These are phyloP conservation scores for Hyphopichia buzzinii DNA, from an alignment of 1,139 yeast species.

Conservation along the genomic window DNA sequence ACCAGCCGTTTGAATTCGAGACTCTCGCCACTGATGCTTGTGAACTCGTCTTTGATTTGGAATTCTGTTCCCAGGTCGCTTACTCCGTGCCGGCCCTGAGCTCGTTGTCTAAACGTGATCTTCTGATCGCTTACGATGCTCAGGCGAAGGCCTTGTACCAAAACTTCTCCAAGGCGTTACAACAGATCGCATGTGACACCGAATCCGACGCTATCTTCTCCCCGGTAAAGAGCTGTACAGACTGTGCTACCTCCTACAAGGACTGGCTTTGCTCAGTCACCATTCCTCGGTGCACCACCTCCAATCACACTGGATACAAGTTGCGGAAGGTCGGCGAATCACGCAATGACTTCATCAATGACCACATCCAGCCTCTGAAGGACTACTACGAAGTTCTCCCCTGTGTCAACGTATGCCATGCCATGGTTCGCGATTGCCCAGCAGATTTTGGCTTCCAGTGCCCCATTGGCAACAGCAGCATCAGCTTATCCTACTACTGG, in stretches of 20 bases:
- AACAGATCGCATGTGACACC: constrained; percentile 76
- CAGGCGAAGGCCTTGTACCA: constrained; percentile 54
- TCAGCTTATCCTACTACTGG: constrained; percentile 50
- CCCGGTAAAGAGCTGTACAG: constrained; percentile 67
- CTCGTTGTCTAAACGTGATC: constrained; percentile 15
- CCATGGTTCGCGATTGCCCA: constrained; percentile 83
- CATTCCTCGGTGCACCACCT: constrained; percentile 80
- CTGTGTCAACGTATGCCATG: constrained; percentile 76
- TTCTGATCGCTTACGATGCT: constrained; percentile 55
- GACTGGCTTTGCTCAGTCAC: constrained; percentile 89
- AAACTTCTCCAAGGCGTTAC: constrained; percentile 75
- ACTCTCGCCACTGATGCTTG: constrained; percentile 64
- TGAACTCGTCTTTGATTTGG: constrained; percentile 68
- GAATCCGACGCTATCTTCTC: constrained; percentile 69
- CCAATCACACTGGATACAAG: constrained; percentile 44
- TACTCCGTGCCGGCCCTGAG: constrained; percentile 74
- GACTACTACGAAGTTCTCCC: constrained; percentile 81
- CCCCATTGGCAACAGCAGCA: constrained; percentile 47
- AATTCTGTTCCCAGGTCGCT: constrained; percentile 79
- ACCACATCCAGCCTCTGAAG: constrained; percentile 54
- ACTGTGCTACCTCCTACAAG: constrained; percentile 71
- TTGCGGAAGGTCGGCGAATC: constrained; percentile 51
- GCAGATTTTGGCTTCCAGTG: constrained; percentile 71
- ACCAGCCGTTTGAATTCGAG: constrained; percentile 55
- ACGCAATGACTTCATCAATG: constrained; percentile 60